phyloP scores from a whole-genome alignment of 345 rosid genomes.

The Hibiscus trionum region DNA sequence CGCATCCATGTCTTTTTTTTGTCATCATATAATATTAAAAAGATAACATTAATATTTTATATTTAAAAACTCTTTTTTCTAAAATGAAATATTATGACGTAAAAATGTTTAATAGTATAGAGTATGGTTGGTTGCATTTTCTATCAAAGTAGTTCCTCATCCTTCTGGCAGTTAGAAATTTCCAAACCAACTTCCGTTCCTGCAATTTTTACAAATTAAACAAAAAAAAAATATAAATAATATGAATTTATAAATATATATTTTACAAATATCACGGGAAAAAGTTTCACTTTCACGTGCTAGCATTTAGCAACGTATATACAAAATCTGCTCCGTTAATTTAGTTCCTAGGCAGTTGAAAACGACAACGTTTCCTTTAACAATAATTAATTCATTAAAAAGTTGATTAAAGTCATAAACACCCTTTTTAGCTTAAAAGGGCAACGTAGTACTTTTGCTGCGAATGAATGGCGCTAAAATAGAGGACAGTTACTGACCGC shows the following conservation, averaged over 20 bases:
- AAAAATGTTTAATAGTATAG: constrained; percentile 5
- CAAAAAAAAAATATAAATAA: too few species aligned
- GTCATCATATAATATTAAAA: not conserved
- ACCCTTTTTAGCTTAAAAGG: not conserved
- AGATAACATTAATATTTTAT: not conserved
- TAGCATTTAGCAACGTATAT: not conserved
- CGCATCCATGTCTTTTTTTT: constrained; percentile 39
- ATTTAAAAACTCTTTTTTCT: not conserved
- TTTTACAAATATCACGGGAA: not conserved
- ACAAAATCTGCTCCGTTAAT: not conserved
- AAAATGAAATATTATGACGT: not conserved
- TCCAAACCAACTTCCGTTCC: not conserved
- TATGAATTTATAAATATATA: not conserved
- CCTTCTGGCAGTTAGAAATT: constrained; percentile 5
- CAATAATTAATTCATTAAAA: not conserved
- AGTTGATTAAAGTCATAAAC: not conserved
- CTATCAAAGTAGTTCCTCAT: constrained; percentile 11
- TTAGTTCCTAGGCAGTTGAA: not conserved
- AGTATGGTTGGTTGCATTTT: constrained; percentile 12
- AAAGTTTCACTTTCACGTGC: not conserved
- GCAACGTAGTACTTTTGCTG: constrained; percentile 9
- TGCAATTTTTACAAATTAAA: not conserved
- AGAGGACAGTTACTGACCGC: constrained; percentile 9
- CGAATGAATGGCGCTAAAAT: constrained; percentile 11
- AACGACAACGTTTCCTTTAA: not conserved